Base-by-base conservation (phyloP, 192 early-diverging fungal species). In the Coemansia sp. region DNA sequence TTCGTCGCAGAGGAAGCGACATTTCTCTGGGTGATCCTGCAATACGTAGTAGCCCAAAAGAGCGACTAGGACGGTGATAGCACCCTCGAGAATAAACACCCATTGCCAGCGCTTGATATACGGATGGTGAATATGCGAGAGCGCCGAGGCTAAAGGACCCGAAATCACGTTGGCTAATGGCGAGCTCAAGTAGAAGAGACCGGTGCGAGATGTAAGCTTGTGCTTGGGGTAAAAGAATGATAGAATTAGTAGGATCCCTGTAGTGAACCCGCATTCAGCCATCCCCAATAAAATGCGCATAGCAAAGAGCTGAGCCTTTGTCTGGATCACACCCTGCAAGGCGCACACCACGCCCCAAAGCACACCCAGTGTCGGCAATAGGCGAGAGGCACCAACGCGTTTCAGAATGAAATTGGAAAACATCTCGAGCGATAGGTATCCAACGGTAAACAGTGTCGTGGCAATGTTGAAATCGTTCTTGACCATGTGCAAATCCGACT, bases 391-490 rank as follows among this genome's bases (percentile, higher is more conserved):
- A 15, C 81, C 81, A 0, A 79, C 74, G 5, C 63, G 53, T 55
- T 79, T 79, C 0, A 84, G 77, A 18, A 84, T 44, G 57, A 84
- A 73, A 69, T 79, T 84, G 18, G 81, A 84, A 36, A 84, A 76
- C 61, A 73, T 57, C 61, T 84, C 76, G 10, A 79, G 62, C 46
- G 69, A 73, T 34, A 84, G 63, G 50, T 76, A 84, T 0, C 81
- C 81, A 12, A 84, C 81, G 0, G 76, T 74, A 20, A 84, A 84
- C 41, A 84, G 62, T 8, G 77, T 71, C 4, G 78, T 39, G 13
- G 81, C 81, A 5, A 84, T 76, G 68, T 79, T 84, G n/a, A 79
- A 84, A 64, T 79, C 78, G 43, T 76, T 84, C 0, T 79, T 74
- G 36, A 15, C 60, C 78, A 84, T 75, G 11, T 69, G 71, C 65